These are phyloP conservation scores for Hypoxylon sp. DNA, from an alignment of 2,329 filamentous ascomycete genomes.

Conservation along the genomic window DNA sequence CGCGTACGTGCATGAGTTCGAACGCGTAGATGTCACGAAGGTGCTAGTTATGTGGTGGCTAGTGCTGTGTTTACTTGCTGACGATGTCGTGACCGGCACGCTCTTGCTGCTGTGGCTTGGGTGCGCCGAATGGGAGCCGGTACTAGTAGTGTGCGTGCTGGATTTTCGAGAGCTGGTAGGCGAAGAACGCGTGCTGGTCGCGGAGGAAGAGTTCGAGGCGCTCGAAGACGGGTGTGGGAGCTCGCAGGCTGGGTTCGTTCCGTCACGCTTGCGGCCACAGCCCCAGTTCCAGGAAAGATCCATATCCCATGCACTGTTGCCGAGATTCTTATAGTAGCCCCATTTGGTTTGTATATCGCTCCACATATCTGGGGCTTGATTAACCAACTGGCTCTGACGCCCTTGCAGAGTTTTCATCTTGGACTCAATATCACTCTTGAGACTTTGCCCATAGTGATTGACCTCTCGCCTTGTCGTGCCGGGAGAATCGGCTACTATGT, in stretches of 20 bases:
- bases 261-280: neutral
- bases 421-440: neutral
- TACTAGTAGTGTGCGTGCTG: no score
- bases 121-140: neutral
- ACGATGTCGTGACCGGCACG: neutral
- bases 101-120: neutral
- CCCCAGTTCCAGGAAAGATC: neutral
- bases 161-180: no score
- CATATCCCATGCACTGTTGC: neutral
- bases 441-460: neutral
- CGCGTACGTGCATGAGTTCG: conserved; percentile 1
- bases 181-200: no score
- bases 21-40: conserved; percentile 3
- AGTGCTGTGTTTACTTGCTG: neutral
- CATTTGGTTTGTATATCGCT: neutral
- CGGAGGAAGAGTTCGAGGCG: no score
- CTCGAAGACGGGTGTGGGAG: neutral
- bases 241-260: neutral
- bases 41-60: neutral
- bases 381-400: neutral
- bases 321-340: neutral
- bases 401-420: neutral
- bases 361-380: neutral
- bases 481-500: neutral
- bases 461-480: neutral